Percentiles rank a stretch among this genome's conserved stretches.
Conservation (phyloP, 805 yeast genomes). For the Candida suzukii region DNA sequence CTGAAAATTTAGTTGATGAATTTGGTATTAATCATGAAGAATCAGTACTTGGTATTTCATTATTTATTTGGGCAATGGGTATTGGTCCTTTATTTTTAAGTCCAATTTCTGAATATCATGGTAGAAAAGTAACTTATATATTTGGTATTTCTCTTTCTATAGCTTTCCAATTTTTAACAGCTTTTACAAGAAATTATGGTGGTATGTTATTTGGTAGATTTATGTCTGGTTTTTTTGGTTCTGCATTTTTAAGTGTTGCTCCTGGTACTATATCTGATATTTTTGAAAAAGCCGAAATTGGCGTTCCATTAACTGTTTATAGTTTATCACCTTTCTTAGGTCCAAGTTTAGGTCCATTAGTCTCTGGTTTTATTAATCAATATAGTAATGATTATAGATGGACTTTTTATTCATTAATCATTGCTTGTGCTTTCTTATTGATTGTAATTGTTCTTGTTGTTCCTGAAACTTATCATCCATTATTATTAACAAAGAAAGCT, state of each 20-base stretch:
- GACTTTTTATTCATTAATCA: conserved; percentile 58
- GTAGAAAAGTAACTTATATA: conserved; percentile 47
- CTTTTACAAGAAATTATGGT: conserved; percentile 50
- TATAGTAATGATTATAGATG: conserved; percentile 56
- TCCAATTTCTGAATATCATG: conserved; percentile 53
- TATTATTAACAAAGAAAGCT: conserved; percentile 45
- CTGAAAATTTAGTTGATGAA: conserved; percentile 35
- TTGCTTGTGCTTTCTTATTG: conserved; percentile 34
- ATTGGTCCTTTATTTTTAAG: conserved; percentile 56
- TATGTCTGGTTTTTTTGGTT: conserved; percentile 65
- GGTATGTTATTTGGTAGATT: conserved; percentile 61
- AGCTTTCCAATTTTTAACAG: conserved; percentile 47
- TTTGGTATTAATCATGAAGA: conserved; percentile 53
- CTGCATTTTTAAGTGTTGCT: conserved; percentile 68
- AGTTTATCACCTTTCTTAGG: conserved; percentile 62
- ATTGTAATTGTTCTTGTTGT: conserved; percentile 18
- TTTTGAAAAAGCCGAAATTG: conserved; percentile 53
- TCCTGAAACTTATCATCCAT: conserved; percentile 44
- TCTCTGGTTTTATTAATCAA: conserved; percentile 54
- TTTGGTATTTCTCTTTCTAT: conserved; percentile 38
- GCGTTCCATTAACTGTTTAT: conserved; percentile 62
- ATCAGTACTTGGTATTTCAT: conserved; percentile 49
- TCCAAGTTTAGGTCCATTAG: conserved; percentile 62
- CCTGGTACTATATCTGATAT: conserved; percentile 75
- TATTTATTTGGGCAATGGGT: conserved; percentile 58